Evolutionary conservation across 1,284 basidiomycete genomes (phyloP).

Genomic region (Trametes hirsuta): DNA sequence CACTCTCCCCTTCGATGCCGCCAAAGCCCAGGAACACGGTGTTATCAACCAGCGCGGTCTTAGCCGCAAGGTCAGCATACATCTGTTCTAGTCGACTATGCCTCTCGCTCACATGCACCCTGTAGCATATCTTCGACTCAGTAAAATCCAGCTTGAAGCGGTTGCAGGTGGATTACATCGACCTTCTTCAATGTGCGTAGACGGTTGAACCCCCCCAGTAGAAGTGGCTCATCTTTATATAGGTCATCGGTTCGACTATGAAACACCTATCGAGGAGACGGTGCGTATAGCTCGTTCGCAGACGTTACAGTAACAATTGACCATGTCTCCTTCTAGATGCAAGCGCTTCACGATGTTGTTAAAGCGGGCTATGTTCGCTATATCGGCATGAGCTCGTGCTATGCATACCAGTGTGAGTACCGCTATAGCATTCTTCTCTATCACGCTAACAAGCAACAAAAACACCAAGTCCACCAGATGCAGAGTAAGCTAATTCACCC

Average conservation of each 20-base stretch:
- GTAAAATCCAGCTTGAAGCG: constrained; percentile 44
- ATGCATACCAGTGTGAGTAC: constrained; percentile 33
- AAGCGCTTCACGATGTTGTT: constrained; percentile 41
- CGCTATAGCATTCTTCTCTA: neutral
- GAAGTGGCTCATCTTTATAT: constrained; percentile 31
- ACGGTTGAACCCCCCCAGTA: neutral
- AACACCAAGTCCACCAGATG: constrained; percentile 27
- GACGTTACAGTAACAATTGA: neutral
- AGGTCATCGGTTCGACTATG: constrained; percentile 33
- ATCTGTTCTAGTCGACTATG: too few relatives aligned
- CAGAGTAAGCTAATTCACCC: constrained; percentile 27
- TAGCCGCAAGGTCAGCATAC: constrained; percentile 28
- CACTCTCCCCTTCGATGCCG: neutral
- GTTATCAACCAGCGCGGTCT: constrained; percentile 33
- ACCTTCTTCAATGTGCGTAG: constrained; percentile 37
- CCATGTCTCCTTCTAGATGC: constrained; percentile 25
- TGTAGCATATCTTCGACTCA: constrained; percentile 46
- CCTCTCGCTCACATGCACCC: neutral
- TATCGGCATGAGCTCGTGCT: constrained; percentile 44
- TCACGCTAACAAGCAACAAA: neutral
- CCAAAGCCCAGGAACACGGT: constrained; percentile 17
- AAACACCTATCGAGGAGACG: constrained; percentile 35
- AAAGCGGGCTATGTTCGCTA: constrained; percentile 40
- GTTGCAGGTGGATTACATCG: constrained; percentile 46
- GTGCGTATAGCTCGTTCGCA: neutral